Evolutionary conservation across 1,284 basidiomycete genomes (phyloP).

Genomic region (Taiwanofungus camphoratus): DNA sequence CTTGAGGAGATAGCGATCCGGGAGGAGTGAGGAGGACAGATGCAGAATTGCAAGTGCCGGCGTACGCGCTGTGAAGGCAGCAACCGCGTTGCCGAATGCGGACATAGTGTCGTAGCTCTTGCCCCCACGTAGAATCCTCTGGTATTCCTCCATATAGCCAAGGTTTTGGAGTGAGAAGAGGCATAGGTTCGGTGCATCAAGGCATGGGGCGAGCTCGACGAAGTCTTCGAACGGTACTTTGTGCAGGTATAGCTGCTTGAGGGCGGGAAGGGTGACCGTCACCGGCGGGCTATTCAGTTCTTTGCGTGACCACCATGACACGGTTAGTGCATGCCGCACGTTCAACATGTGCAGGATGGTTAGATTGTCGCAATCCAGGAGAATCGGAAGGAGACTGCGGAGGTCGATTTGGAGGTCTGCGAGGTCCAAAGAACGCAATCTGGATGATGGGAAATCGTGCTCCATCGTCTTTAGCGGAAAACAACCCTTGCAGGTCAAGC

Average conservation of each 20-base stretch:
- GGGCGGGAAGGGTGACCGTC: background rate
- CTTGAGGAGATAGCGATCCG: slow-evolving; percentile 11
- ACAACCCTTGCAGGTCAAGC: background rate
- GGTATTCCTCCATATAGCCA: slow-evolving; percentile 3
- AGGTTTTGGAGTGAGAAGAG: slow-evolving; percentile 1
- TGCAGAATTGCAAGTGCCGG: slow-evolving; percentile 1
- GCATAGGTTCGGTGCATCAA: background rate
- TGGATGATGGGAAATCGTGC: background rate
- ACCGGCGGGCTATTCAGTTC: background rate
- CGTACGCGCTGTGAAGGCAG: background rate
- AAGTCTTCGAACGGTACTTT: background rate
- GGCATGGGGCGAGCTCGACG: background rate
- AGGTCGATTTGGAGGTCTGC: background rate
- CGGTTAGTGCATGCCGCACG: too few species aligned
- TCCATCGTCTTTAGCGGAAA: background rate
- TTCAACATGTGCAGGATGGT: background rate
- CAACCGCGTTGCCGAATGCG: slow-evolving; percentile 6
- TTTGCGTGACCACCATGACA: too few species aligned
- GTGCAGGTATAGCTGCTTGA: background rate
- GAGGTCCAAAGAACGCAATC: background rate
- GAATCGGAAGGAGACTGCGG: background rate
- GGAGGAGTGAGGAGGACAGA: slow-evolving; percentile 3
- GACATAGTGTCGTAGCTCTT: slow-evolving; percentile 4
- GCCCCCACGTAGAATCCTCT: background rate
- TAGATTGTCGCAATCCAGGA: background rate